Base-by-base conservation (phyloP, 768 basidiomycete species). In the Termitomyces sp. region DNA sequence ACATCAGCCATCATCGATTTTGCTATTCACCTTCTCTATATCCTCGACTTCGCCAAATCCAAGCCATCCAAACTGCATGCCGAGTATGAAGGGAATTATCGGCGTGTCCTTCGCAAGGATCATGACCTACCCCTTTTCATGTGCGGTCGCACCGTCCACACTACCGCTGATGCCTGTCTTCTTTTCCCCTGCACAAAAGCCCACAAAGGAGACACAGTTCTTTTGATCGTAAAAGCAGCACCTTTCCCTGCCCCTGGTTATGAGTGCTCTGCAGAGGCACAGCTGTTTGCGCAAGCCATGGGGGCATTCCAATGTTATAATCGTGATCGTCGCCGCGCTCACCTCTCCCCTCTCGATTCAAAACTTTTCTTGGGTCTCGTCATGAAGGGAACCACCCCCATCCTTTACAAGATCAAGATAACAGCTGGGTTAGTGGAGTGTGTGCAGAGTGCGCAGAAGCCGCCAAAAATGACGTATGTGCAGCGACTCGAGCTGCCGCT, bases 91-190 rank as follows among this genome's bases (percentile, higher is more conserved):
- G 60, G 51, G 3, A 36, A 50, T 10, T 13, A 56, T 9, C 62
- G 54, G 24, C 62, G 60, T 22, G 56, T 65, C 22, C 35, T 63
- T 9, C 50, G 62, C 38, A 57, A 51, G 46, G 46, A 63, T 8
- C 54, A 63, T 3, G 60, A 65, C 30, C 47, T 65, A 7, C 64
- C 64, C 54, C 59, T 65, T n/a, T 65, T 61, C 54, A 63, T 61
- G 62, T 59, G 64, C 16, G 64, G 62, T 30, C 60, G 59, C 38
- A 60, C 58, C 33, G 54, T 60, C 20, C 56, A 63, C 44, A 60
- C 60, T n/a, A 46, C 58, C 28, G 62, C 64, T 18, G 64, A 65
- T 28, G 22, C 57, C 9, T 63, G 62, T 20, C 60, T 65, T 24
- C 60, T 63, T 13, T 43, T 56, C 20, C 56, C 62, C 32, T 38